phyloP scores from a whole-genome alignment of 352 stramenopile genomes.

The Pythium phragmiticola region DNA sequence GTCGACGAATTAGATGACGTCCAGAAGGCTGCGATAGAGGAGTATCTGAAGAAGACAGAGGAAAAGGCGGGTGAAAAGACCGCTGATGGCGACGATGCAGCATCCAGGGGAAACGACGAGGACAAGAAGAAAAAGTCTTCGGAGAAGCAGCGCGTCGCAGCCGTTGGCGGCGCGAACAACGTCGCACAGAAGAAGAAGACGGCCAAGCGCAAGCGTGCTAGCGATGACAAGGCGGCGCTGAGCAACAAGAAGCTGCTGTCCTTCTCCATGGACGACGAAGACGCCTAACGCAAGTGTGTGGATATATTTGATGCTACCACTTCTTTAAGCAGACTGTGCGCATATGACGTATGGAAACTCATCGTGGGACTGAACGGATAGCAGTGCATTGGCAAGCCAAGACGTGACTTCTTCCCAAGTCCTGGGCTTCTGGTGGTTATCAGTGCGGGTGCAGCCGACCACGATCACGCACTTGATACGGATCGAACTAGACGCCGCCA shows the following conservation, averaged over 20 bases:
- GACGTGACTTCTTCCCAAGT: too few species aligned
- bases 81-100: neutral
- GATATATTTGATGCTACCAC: too few species aligned
- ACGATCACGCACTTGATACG: too few species aligned
- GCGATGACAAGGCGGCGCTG: constrained; percentile 36
- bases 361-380: too few species aligned
- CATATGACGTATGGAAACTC: too few species aligned
- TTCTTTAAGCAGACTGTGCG: too few species aligned
- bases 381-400: too few species aligned
- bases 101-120: constrained; percentile 2
- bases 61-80: constrained; percentile 35
- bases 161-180: constrained; percentile 29
- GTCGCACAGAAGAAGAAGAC: constrained; percentile 17
- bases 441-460: too few species aligned
- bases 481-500: too few species aligned
- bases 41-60: constrained; percentile 58
- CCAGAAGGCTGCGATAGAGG: constrained; percentile 72
- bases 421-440: too few species aligned
- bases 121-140: constrained; percentile 26
- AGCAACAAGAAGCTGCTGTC: constrained; percentile 79
- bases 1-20: constrained; percentile 77
- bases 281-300: constrained; percentile 19
- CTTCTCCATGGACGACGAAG: constrained; percentile 82
- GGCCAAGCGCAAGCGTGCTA: constrained; percentile 66
- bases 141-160: constrained; percentile 42